Evolutionary conservation across 805 yeast species (phyloP).

Genomic region (Grigorovia transvaalensis): DNA sequence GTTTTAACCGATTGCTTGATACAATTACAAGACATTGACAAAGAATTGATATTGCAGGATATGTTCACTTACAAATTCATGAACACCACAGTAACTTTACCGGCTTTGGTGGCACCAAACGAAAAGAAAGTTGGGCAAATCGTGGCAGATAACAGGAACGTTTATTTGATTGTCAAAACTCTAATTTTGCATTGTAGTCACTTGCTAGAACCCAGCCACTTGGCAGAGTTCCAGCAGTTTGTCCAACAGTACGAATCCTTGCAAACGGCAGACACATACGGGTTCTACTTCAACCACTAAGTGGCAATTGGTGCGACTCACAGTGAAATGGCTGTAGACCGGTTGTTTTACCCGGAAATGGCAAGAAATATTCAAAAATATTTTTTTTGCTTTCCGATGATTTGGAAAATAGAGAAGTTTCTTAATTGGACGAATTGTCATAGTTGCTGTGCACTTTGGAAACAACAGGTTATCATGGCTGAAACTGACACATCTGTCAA

Average conservation of each 20-base stretch:
- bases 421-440: not conserved
- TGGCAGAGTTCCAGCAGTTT: not conserved
- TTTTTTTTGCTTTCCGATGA: not conserved
- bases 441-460: too few relatives aligned
- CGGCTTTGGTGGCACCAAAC: not conserved
- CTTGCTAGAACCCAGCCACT: not conserved
- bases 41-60: not conserved
- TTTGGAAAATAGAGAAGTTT: too few relatives aligned
- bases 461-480: not conserved
- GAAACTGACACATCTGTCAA: not conserved
- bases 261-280: not conserved
- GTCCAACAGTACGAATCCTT: not conserved
- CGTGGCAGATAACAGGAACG: not conserved
- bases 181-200: not conserved
- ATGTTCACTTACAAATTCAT: not conserved
- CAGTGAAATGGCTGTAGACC: too few relatives aligned
- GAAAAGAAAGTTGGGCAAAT: not conserved
- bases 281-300: not conserved
- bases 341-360: not conserved
- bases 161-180: not conserved
- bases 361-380: not conserved
- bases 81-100: not conserved
- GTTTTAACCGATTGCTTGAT: constrained; percentile 9
- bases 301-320: too few relatives aligned
- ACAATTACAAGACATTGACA: constrained; percentile 3